phyloP scores from a whole-genome alignment of 805 yeast species.

The Metschnikowia rubicola region DNA sequence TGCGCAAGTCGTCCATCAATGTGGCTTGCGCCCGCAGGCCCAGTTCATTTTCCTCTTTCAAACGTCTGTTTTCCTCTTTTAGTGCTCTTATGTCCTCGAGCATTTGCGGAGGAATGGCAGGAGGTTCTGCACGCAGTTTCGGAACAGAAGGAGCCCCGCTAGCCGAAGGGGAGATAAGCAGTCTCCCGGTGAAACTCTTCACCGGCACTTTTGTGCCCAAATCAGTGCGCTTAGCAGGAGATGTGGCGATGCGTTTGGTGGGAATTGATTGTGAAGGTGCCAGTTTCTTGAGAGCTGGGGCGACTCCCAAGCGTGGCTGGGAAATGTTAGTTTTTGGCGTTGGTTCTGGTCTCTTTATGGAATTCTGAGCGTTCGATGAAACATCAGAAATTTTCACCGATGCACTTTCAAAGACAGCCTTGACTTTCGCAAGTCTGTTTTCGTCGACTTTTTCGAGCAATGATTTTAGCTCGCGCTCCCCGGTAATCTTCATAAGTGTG shows the following conservation, averaged over 20 bases:
- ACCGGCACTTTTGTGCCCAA: conserved; percentile 22
- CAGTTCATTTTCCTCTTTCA: conserved; percentile 29
- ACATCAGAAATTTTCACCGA: conserved; percentile 38
- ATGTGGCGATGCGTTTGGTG: conserved; percentile 65
- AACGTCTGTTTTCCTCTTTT: conserved; percentile 49
- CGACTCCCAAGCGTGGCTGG: background rate
- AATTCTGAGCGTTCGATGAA: conserved; percentile 15
- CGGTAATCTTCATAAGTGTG: conserved; percentile 76
- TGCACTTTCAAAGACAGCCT: conserved; percentile 53
- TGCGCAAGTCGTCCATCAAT: conserved; percentile 24
- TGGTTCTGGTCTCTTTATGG: background rate
- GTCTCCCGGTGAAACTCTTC: conserved; percentile 42
- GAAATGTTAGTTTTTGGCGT: background rate
- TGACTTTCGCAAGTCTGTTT: conserved; percentile 63
- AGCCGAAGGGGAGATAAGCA: conserved; percentile 28
- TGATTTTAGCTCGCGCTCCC: conserved; percentile 61
- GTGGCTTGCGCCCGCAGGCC: conserved; percentile 22
- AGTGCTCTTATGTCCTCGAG: conserved; percentile 36
- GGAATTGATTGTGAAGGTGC: conserved; percentile 40
- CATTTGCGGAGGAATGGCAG: conserved; percentile 1
- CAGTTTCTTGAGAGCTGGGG: conserved; percentile 8
- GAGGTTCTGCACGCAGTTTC: background rate
- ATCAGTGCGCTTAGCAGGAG: conserved; percentile 55
- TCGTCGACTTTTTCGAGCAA: conserved; percentile 73
- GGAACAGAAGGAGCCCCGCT: conserved; percentile 4